Conservation (phyloP, 1,139 yeast species). For the Protomyces macrosporus region DNA sequence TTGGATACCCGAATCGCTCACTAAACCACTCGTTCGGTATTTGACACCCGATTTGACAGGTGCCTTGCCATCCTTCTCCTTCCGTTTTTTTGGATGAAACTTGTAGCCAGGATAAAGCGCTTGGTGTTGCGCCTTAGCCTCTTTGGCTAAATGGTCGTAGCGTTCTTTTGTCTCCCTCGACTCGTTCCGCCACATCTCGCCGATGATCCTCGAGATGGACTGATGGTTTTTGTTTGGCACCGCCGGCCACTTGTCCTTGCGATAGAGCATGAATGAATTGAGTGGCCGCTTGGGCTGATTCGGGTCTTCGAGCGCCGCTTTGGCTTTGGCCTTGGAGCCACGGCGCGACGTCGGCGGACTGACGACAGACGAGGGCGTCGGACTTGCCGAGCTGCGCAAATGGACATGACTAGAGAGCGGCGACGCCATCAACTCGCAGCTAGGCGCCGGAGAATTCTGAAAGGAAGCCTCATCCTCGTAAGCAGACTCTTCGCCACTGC, state of each 20-base stretch:
- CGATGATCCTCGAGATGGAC: conserved; percentile 44
- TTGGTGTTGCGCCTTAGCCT: conserved; percentile 24
- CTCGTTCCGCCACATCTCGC: conserved; percentile 43
- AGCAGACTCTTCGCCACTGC: not conserved
- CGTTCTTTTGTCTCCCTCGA: conserved; percentile 27
- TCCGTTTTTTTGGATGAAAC: conserved; percentile 28
- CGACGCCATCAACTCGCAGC: not conserved
- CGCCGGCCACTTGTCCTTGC: conserved; percentile 33
- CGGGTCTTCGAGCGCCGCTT: not conserved
- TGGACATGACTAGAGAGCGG: not conserved
- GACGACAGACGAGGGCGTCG: not conserved
- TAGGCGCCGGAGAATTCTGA: not conserved
- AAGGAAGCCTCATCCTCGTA: not conserved
- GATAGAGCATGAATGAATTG: conserved; percentile 50
- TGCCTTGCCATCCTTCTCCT: conserved; percentile 1
- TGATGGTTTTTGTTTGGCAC: conserved; percentile 42
- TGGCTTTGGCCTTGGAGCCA: not conserved
- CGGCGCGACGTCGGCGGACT: not conserved
- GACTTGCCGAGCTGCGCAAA: not conserved
- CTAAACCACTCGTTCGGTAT: not conserved
- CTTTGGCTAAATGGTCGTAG: conserved; percentile 27
- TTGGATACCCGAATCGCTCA: not conserved
- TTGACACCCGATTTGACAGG: not conserved
- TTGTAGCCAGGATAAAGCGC: conserved; percentile 28
- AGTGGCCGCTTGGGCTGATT: conserved; percentile 45